Conservation (phyloP, 202 grass and related monocot species). For the Sporobolus alterniflorus region DNA sequence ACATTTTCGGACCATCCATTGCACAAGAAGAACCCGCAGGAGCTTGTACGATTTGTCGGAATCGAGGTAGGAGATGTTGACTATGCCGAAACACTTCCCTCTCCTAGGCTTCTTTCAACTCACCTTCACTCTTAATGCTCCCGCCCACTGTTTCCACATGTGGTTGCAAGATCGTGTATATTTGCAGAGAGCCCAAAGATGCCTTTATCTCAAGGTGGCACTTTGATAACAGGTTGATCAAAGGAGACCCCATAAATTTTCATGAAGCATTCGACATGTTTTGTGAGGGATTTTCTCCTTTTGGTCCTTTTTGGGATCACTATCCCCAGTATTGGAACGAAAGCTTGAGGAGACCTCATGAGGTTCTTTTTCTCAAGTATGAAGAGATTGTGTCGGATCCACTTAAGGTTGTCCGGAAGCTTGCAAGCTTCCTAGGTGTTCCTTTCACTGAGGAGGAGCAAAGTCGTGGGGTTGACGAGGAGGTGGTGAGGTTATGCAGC, state of each 20-base stretch:
- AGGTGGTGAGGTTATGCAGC: conserved; percentile 21
- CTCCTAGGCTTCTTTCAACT: conserved; percentile 20
- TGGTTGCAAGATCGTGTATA: conserved; percentile 9
- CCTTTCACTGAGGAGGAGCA: conserved; percentile 34
- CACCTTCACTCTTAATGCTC: background rate
- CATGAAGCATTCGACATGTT: conserved; percentile 14
- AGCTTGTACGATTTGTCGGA: background rate
- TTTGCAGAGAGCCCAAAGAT: conserved; percentile 39
- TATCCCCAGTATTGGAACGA: conserved; percentile 29
- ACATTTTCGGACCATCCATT: background rate
- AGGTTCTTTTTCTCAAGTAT: conserved; percentile 35
- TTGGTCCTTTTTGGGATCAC: conserved; percentile 41
- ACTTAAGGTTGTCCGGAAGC: conserved; percentile 2
- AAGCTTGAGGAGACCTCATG: background rate
- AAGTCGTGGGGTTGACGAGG: background rate
- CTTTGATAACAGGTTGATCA: background rate
- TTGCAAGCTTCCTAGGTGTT: conserved; percentile 28
- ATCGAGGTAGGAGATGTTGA: too few relatives aligned
- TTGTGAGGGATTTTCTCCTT: background rate
- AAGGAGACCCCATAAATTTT: background rate
- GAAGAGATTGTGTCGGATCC: conserved; percentile 22
- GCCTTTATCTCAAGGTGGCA: conserved; percentile 25
- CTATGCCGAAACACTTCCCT: background rate
- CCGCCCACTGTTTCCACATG: background rate
- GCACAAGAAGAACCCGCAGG: conserved; percentile 1